Conservation (phyloP, 2,329 filamentous ascomycete genomes). For the Pezicula rhizophila region DNA sequence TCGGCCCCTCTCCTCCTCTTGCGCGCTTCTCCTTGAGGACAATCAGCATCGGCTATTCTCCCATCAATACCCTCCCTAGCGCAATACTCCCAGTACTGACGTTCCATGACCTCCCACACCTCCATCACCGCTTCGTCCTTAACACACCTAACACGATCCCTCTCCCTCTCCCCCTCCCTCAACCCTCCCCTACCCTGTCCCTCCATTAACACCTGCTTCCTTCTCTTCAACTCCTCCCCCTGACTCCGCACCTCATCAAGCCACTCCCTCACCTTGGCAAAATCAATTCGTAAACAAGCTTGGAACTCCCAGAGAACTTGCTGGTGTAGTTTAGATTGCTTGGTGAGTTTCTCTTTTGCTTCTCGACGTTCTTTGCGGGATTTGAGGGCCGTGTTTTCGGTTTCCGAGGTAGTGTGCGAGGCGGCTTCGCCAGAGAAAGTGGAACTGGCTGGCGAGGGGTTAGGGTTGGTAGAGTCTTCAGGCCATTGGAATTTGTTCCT, state of each 20-base stretch:
- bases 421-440: too few species aligned
- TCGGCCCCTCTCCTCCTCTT: too few species aligned
- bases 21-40: too few species aligned
- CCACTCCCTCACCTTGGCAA: neutral
- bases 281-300: neutral
- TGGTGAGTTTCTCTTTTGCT: neutral
- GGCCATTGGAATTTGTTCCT: neutral
- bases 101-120: neutral
- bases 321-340: neutral
- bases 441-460: neutral
- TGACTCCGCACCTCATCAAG: neutral
- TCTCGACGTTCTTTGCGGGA: neutral
- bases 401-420: too few species aligned
- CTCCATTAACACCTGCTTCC: neutral
- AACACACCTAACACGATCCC: neutral
- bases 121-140: neutral
- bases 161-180: neutral
- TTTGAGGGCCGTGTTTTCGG: too few species aligned
- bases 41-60: too few species aligned
- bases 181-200: neutral
- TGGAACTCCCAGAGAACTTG: constrained; percentile 1
- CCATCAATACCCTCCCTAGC: too few species aligned
- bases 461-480: neutral
- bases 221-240: neutral
- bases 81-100: neutral